Base-by-base conservation (phyloP, 2,329 filamentous ascomycete genomes). In the Phyllosticta citriasiana region DNA sequence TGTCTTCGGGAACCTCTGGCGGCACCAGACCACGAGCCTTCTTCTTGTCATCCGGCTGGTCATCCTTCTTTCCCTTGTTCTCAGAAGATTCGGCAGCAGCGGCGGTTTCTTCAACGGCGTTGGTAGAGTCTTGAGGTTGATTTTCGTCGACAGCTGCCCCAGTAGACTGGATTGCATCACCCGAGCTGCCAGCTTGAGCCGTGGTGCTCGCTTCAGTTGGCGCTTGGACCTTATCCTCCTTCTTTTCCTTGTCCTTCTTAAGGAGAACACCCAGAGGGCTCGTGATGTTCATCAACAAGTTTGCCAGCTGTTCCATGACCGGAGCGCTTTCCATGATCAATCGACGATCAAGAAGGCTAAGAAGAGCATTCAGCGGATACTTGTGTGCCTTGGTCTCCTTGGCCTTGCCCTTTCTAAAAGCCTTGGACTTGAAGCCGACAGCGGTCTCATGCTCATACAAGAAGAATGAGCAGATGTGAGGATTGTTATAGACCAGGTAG, bases 311-410 rank as follows among this genome's bases (percentile, higher is more conserved):
- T 67, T 96, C 93, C 92, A 99, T 97, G 61, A 96, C 93, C 6
- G 87, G 82, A n/a, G 93, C 92, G 75, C 91, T 99, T 75, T 99
- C 94, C 77, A 96, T 96, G 65, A 99, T 92, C 64, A 97, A 80
- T 65, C 91, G 89, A n/a, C 94, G 88, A 71, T 97, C 94, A 24
- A 99, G 82, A 4, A 99, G 81, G 64, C 86, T 87, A 55, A 99
- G 81, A 30, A 99, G 78, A 14, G 92, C 91, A 72, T 99, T 99
- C 71, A 99, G 83, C 9, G 95, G 91, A 71, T 88, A 99, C 71
- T 90, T 94, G 66, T 87, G 86, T 27, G 89, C 86, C 73, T 88
- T 95, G 66, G 80, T 84, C 66, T 96, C 93, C 74, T 93, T 94
- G 58, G 79, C 83, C 73, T 97, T 97, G 68, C 90, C 91, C 76